Conservation (phyloP, 805 yeast species). For the Komagataella pseudopastoris region DNA sequence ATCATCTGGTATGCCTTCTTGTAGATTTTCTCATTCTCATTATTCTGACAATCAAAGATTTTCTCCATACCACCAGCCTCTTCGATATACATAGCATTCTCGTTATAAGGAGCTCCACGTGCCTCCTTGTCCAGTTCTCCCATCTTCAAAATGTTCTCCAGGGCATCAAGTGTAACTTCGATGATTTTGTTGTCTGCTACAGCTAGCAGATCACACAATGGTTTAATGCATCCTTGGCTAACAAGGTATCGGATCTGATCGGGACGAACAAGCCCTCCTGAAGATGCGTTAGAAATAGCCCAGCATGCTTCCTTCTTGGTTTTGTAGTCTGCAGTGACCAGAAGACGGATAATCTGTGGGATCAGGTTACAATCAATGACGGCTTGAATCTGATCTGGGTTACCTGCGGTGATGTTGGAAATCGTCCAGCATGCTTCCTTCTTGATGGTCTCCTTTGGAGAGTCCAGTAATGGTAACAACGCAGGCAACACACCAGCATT, state of each 20-base stretch:
- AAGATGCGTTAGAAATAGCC: conserved; percentile 96
- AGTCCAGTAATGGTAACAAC: conserved; percentile 61
- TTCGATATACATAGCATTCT: conserved; percentile 84
- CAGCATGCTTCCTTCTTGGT: conserved; percentile 98
- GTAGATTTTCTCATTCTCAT: conserved; percentile 85
- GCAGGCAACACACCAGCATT: conserved; percentile 88
- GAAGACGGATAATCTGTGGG: conserved; percentile 77
- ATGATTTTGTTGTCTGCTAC: conserved; percentile 85
- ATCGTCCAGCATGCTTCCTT: conserved; percentile 99
- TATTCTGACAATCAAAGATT: conserved; percentile 84
- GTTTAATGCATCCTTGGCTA: conserved; percentile 92
- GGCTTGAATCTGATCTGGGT: conserved; percentile 88
- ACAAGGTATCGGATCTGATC: conserved; percentile 91
- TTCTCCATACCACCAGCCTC: conserved; percentile 98
- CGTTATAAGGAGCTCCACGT: conserved; percentile 55
- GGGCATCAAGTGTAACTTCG: conserved; percentile 90
- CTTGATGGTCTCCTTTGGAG: conserved; percentile 83
- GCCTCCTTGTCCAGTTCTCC: conserved; percentile 88
- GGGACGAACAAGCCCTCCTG: conserved; percentile 87
- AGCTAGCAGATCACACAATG: conserved; percentile 82
- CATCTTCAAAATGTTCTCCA: conserved; percentile 85
- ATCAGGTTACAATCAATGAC: conserved; percentile 90
- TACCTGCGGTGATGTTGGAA: conserved; percentile 96
- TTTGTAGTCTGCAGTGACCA: conserved; percentile 77
- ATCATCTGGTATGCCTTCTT: conserved; percentile 82